Evolutionary conservation across 2,329 filamentous ascomycete species (phyloP).

Genomic region (Talaromyces sp.): DNA sequence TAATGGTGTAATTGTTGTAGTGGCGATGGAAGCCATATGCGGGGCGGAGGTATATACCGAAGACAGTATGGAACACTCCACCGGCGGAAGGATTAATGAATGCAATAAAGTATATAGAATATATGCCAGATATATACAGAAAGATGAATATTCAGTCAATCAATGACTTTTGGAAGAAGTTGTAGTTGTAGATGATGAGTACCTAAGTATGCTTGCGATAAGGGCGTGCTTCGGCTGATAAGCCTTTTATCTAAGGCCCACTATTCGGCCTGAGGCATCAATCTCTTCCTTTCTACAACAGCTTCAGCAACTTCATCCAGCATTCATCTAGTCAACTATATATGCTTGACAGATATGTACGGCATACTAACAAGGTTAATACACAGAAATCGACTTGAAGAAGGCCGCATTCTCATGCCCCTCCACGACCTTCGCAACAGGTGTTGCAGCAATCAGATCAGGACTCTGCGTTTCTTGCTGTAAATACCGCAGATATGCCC

Average conservation of each 20-base stretch:
- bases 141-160: not conserved
- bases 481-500: slow-evolving; percentile 14
- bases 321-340: not conserved
- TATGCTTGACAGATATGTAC: not conserved
- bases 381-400: slow-evolving; percentile 15
- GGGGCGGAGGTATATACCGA: not conserved
- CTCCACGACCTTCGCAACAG: slow-evolving; percentile 22
- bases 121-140: not conserved
- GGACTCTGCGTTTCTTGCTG: slow-evolving; percentile 15
- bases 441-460: slow-evolving; percentile 19
- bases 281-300: not conserved
- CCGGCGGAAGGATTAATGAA: not conserved
- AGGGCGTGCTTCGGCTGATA: not conserved
- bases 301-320: not conserved
- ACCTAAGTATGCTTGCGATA: not conserved
- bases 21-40: slow-evolving; percentile 1
- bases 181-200: not conserved
- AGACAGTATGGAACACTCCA: not conserved
- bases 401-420: slow-evolving; percentile 16
- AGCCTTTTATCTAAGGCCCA: not conserved
- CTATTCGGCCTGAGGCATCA: not conserved
- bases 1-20: not conserved
- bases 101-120: not conserved
- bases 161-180: not conserved
- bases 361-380: not conserved